Percentiles rank a stretch among this genome's conserved stretches.
phyloP scores from a whole-genome alignment of 768 basidiomycete genomes.

The Fistulinella prunicolor region DNA sequence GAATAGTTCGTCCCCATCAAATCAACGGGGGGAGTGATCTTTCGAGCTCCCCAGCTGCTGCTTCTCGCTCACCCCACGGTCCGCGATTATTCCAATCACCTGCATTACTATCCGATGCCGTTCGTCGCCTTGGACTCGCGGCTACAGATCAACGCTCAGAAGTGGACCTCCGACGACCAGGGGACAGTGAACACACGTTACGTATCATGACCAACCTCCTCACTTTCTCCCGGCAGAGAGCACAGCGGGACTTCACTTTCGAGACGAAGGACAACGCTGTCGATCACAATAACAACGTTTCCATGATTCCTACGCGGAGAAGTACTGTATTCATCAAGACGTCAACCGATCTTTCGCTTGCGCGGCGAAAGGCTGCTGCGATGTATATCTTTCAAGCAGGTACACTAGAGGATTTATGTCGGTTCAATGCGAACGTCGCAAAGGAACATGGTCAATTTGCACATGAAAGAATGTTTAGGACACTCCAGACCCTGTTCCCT shows the following conservation, averaged over 20 bases:
- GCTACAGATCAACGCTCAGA: slow-evolving; percentile 52
- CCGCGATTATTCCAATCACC: slow-evolving; percentile 56
- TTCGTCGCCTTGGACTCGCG: slow-evolving; percentile 59
- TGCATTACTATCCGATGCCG: slow-evolving; percentile 68
- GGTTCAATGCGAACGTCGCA: slow-evolving; percentile 60
- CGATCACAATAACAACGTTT: slow-evolving; percentile 17
- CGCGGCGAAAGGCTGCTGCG: slow-evolving; percentile 53
- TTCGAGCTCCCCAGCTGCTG: slow-evolving; percentile 42
- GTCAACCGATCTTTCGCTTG: slow-evolving; percentile 47
- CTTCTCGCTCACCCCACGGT: slow-evolving; percentile 22
- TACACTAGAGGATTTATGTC: slow-evolving; percentile 49
- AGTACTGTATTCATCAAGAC: slow-evolving; percentile 60
- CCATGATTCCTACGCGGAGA: slow-evolving; percentile 38
- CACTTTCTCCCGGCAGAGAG: slow-evolving; percentile 50
- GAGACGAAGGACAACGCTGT: slow-evolving; percentile 36
- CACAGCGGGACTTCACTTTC: slow-evolving; percentile 38
- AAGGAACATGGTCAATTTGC: slow-evolving; percentile 56
- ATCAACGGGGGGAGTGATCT: slow-evolving; percentile 40
- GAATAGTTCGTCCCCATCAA: slow-evolving; percentile 57
- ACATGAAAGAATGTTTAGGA: slow-evolving; percentile 67
- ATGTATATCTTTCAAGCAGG: slow-evolving; percentile 55
- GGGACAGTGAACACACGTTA: slow-evolving; percentile 57
- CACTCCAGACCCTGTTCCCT: slow-evolving; percentile 49
- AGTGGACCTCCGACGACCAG: slow-evolving; percentile 41
- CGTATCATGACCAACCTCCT: slow-evolving; percentile 77